Evolutionary conservation across 2,329 filamentous ascomycete species (phyloP), one percentile per base, ranked within the genome.

Genomic region (Scedosporium minutisporum): DNA sequence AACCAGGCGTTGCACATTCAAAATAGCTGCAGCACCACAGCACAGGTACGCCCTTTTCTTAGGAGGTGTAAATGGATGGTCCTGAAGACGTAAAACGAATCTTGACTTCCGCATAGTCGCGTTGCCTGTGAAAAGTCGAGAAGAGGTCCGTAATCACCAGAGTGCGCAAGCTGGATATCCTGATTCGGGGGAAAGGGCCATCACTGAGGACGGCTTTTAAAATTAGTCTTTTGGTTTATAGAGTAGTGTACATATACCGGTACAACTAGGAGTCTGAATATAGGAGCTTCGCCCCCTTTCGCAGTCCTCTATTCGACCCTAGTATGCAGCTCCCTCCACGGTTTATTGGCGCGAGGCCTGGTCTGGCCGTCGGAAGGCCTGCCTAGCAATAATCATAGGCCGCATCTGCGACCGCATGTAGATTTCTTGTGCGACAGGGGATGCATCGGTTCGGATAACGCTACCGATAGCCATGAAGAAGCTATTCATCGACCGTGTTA

Each of bases 381-480:
- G 53, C 6, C 65, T 59, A 16, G 63, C 62, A 14, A 84, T 80
- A 66, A 96, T 85, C 70, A 93, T 86, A 25, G 93, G 91, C 66
- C 85, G 84, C 69, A 88, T 82, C 68, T 88, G 86, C 60, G 90
- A 87, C 73, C 85, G 85, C 68, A 86, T 83, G 78, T 93, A 96
- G 63, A 90, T 85, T 72, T 92, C 85, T 68, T 86, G 82, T 64
- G 88, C 80, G 69, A 90, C 87, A 44, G 89, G 87, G 53, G 91
- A 90, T 67, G 90, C 87, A 69, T 99, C 95, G 64, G 91, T 93
- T 72, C 95, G 89, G 71, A 99, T 97, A 55, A 96, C 93, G 69
- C 91, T 96, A 68, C 95, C 95, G 69, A 99, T 96, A 63, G 91
- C 93, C 95, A 99, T 99, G 83, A 99, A 99, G 79, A 97, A 97